Evolutionary conservation across 805 yeast genomes (phyloP).

Genomic region (Pichia scutulata): DNA sequence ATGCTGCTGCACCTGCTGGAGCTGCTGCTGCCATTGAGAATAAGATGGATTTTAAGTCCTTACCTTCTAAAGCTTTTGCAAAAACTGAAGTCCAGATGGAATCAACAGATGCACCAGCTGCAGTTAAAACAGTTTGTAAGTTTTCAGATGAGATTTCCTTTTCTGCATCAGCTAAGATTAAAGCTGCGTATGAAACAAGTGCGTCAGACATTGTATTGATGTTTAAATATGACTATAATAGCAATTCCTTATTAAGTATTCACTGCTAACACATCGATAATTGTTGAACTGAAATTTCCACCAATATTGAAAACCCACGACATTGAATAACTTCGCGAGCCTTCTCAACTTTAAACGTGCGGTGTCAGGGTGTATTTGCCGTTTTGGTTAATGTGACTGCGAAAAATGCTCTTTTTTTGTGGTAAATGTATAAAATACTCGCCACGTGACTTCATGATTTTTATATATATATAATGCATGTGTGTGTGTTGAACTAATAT

Average conservation of each 20-base stretch:
- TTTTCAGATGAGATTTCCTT: slow-evolving; percentile 80
- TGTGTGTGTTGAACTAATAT: no score
- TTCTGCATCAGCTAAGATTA: slow-evolving; percentile 96
- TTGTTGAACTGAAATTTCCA: background rate
- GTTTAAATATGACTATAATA: background rate
- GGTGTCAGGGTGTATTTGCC: background rate
- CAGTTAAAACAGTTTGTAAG: slow-evolving; percentile 65
- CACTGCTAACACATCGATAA: no score
- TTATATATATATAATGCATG: no score
- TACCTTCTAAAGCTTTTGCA: slow-evolving; percentile 83
- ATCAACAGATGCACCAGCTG: slow-evolving; percentile 81
- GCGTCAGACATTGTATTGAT: slow-evolving; percentile 69
- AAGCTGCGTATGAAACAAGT: slow-evolving; percentile 95
- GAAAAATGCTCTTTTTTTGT: background rate
- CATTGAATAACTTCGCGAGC: background rate
- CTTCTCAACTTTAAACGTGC: background rate
- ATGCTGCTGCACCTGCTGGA: slow-evolving; percentile 65
- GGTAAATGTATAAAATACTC: no score
- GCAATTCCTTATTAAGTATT: background rate
- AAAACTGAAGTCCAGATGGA: slow-evolving; percentile 80
- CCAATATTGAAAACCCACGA: background rate
- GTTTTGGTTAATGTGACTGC: background rate
- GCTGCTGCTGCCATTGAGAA: slow-evolving; percentile 60
- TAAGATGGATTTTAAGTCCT: slow-evolving; percentile 70
- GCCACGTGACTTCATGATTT: background rate